phyloP scores from a whole-genome alignment of 2,329 filamentous ascomycete species.

The Huntiella bhutanensis region DNA sequence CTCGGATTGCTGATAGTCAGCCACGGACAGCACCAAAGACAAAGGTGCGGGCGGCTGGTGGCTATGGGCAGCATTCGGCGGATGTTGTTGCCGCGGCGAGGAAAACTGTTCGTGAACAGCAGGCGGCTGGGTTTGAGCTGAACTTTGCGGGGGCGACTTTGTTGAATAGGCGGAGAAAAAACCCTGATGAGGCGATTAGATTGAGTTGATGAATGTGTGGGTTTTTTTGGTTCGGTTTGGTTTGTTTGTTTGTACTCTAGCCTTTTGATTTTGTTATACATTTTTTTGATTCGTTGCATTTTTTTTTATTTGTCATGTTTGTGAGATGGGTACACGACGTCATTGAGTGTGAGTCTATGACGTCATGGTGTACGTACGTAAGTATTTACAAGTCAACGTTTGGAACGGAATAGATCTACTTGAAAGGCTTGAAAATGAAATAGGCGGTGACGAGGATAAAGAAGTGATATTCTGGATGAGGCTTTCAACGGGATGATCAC shows the following conservation, averaged over 20 bases:
- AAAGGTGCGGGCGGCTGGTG: constrained; percentile 23
- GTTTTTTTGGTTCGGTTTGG: not conserved
- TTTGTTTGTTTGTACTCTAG: constrained; percentile 15
- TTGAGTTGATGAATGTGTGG: not conserved
- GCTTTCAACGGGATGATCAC: too few relatives aligned
- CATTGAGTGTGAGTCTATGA: too few relatives aligned
- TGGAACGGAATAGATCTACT: too few relatives aligned
- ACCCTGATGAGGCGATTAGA: constrained; percentile 19
- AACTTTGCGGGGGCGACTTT: constrained; percentile 81
- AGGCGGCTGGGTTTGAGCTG: constrained; percentile 73
- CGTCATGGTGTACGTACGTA: too few relatives aligned
- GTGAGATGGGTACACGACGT: too few relatives aligned
- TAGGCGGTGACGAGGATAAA: too few relatives aligned
- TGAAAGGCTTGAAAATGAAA: too few relatives aligned
- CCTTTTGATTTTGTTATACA: constrained; percentile 2
- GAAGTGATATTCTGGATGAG: too few relatives aligned
- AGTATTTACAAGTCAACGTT: too few relatives aligned
- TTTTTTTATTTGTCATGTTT: not conserved
- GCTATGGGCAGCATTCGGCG: constrained; percentile 79
- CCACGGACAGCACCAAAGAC: constrained; percentile 19
- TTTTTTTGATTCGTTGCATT: not conserved
- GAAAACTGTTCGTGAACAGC: constrained; percentile 52
- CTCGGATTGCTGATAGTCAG: constrained; percentile 49
- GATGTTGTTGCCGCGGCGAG: constrained; percentile 68
- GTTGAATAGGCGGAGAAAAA: constrained; percentile 49